These are phyloP conservation scores for Cryptococcus wingfieldii DNA, from an alignment of 1,284 basidiomycete genomes.

Conservation along the genomic window DNA sequence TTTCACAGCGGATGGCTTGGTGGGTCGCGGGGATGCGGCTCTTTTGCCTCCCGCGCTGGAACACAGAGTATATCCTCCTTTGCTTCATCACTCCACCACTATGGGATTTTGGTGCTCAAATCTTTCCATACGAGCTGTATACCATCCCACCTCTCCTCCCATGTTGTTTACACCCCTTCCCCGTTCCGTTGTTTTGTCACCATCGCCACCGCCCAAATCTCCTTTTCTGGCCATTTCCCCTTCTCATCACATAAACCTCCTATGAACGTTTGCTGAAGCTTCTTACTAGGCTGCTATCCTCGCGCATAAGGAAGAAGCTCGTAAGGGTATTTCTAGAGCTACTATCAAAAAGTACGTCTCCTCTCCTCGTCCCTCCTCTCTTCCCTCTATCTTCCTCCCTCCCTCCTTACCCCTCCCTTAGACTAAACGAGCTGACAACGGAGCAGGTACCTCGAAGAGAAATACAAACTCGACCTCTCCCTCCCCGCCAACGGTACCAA, in stretches of 20 bases:
- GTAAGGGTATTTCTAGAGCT: constrained; percentile 79
- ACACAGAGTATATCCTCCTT: too few relatives aligned
- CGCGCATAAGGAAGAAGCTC: constrained; percentile 69
- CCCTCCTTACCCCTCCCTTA: background rate
- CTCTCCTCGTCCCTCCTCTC: constrained; percentile 17
- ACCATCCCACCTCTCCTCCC: background rate
- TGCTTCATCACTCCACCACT: background rate
- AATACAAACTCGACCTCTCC: constrained; percentile 72
- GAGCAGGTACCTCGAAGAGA: constrained; percentile 65
- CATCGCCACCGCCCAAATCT: constrained; percentile 15
- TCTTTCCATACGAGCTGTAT: background rate
- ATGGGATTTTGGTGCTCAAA: background rate
- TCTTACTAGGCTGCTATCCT: constrained; percentile 65
- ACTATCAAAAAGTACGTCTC: constrained; percentile 79
- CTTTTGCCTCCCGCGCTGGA: too few relatives aligned
- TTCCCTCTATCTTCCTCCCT: constrained; percentile 8
- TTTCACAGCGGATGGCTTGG: too few relatives aligned
- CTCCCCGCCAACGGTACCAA: constrained; percentile 68
- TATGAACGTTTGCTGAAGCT: background rate
- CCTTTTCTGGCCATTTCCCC: constrained; percentile 29
- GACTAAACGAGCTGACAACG: too few relatives aligned
- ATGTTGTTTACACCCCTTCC: constrained; percentile 4
- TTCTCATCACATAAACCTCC: background rate
- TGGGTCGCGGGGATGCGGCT: too few relatives aligned
- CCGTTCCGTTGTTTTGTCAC: background rate